A percentile compares a stretch with the other conserved stretches of the same genome.
Evolutionary conservation across 208 protist species (phyloP).

Genomic region (Trichomonas vaginalis): DNA sequence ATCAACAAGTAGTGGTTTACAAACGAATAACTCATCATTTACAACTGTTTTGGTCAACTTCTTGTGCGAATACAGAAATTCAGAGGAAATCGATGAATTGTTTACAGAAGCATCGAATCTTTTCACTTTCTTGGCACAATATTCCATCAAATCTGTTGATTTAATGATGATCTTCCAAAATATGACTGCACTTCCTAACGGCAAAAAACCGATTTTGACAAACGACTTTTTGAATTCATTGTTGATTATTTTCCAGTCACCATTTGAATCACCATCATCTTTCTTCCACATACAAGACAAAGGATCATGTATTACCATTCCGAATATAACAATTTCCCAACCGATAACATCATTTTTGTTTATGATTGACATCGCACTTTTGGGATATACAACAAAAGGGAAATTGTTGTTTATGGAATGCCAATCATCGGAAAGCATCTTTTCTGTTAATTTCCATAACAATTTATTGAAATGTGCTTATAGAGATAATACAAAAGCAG

Average conservation of each 20-base stretch:
- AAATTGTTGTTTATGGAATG: background rate
- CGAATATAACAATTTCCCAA: background rate
- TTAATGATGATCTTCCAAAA: background rate
- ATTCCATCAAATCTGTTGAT: background rate
- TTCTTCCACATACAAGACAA: background rate
- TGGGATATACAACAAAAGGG: background rate
- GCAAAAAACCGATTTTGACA: background rate
- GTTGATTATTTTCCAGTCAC: background rate
- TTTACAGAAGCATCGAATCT: background rate
- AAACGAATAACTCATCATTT: background rate
- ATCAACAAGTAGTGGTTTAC: background rate
- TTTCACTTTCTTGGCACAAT: background rate
- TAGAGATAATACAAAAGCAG: background rate
- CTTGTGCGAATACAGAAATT: background rate
- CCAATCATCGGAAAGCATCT: background rate
- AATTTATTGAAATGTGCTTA: background rate
- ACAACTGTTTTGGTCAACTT: background rate
- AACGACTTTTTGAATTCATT: background rate
- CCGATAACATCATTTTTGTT: background rate
- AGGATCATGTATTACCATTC: background rate
- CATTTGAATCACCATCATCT: background rate
- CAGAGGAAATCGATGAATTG: background rate
- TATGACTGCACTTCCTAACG: background rate
- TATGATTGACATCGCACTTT: background rate
- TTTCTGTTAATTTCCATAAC: background rate